Evolutionary conservation across 176 grass and related monocot genomes (phyloP).

Genomic region (Phoenix dactylifera): DNA sequence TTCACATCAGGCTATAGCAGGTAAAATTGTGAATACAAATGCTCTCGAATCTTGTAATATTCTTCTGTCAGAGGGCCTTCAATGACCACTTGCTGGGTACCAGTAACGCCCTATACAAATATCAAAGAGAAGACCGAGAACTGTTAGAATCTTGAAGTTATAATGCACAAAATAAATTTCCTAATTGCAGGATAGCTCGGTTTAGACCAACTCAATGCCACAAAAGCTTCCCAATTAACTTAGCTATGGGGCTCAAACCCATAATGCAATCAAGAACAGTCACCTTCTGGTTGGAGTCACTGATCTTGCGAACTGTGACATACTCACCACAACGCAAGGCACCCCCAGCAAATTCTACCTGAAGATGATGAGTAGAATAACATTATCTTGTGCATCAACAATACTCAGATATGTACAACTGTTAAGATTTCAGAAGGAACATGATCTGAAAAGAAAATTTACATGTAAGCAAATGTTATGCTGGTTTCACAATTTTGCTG

Average conservation of each 20-base stretch:
- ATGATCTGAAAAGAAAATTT: no score
- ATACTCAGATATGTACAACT: no score
- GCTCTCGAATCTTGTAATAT: conserved; percentile 80
- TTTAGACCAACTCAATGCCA: no score
- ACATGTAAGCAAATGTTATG: no score
- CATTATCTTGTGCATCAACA: neutral
- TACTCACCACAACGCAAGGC: conserved; percentile 77
- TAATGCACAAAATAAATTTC: no score
- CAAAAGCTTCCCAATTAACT: no score
- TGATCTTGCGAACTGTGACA: conserved; percentile 72
- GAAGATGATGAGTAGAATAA: conserved; percentile 4
- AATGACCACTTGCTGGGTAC: conserved; percentile 77
- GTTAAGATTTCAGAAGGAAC: no score
- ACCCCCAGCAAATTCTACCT: conserved; percentile 86
- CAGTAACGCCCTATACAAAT: conserved; percentile 45
- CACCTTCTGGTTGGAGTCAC: conserved; percentile 79
- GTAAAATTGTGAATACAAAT: conserved; percentile 82
- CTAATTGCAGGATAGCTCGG: no score
- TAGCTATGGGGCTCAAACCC: no score
- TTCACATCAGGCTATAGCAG: conserved; percentile 29
- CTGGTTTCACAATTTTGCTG: no score
- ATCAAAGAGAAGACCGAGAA: neutral
- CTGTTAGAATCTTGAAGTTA: no score
- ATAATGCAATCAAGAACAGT: neutral
- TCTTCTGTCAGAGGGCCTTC: conserved; percentile 83